Base-by-base conservation (phyloP, 805 yeast genomes). In the Teunomyces cretensis region DNA sequence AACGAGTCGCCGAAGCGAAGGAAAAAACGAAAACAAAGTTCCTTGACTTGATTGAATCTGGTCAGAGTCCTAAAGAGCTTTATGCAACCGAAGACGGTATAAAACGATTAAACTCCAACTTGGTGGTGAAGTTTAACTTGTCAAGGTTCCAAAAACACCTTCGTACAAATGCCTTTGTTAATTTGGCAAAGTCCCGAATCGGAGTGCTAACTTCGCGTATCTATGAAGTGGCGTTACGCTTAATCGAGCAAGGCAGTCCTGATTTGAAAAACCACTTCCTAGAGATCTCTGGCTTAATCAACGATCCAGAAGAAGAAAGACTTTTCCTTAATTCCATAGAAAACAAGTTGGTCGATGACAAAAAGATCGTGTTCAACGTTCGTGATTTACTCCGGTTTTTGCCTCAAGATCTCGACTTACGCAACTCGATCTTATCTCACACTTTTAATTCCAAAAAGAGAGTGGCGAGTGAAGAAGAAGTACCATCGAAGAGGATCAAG, bases 201-300 rank as follows among this genome's bases (percentile, higher is more conserved):
- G 98, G 98, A 2, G 65, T 74, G 6, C 62, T 86, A 2, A 74
- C 95, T 0, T 74, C 94, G 0, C 64, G 72, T 36, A 74, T 94
- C 9, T 92, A 87, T 59, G 71, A 72, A 38, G 62, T 73, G 9
- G 80, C 83, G 3, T 74, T 94, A 46, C 52, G 64, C 13, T 58
- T 76, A 32, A 70, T 86, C 14, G 97, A 89, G 60, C 73, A 68
- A 50, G 68, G 67, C 40, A 76, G 84, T 4, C 78, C 80, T 6
- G 68, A 62, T 17, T 57, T 62, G 35, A 52, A 48, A 28, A 69
- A 76, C 45, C 76, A 75, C 7, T 62, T 78, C 31, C 56, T 65
- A 11, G 57, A 69, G 37, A 73, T 82, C 15, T 52, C 65, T 12
- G 85, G 83, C 1, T 54, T 80, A 31, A 66, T 81, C 12, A 73